phyloP scores from a whole-genome alignment of 169 alveolate genomes.

The Eimeria zaria region DNA sequence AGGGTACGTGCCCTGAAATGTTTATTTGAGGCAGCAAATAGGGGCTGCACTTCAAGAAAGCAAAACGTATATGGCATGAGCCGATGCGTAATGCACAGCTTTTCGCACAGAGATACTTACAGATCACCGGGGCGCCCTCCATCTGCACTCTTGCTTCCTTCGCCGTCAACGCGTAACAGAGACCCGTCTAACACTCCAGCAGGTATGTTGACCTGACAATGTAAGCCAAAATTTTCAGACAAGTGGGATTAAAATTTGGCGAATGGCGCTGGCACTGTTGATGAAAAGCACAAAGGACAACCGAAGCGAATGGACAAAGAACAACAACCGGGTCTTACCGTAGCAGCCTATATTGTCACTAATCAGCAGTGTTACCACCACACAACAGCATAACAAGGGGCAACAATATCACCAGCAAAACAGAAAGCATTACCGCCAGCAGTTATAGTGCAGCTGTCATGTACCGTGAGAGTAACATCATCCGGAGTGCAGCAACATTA shows the following conservation, averaged over 20 bases:
- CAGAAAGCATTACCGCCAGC: not conserved
- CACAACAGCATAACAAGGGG: not conserved
- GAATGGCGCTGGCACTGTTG: not conserved
- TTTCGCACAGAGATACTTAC: not conserved
- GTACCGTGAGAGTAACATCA: not conserved
- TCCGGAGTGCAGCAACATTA: not conserved
- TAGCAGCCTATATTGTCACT: not conserved
- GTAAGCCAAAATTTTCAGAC: not conserved
- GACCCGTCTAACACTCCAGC: constrained; percentile 56
- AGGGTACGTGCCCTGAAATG: too few relatives aligned
- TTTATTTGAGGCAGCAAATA: too few relatives aligned
- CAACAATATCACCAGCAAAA: not conserved
- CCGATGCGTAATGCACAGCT: not conserved
- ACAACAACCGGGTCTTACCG: too few relatives aligned
- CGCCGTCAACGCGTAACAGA: constrained; percentile 64
- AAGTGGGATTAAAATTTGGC: too few relatives aligned
- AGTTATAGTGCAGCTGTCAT: not conserved
- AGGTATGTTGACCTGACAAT: constrained; percentile 32
- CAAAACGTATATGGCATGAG: not conserved
- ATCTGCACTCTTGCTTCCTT: constrained; percentile 19
- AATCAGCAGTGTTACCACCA: not conserved
- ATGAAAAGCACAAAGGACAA: not conserved
- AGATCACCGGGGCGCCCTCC: constrained; percentile 59
- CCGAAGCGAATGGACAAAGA: too few relatives aligned
- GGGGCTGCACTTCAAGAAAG: not conserved